These are phyloP conservation scores for Peniophora sp. DNA, from an alignment of 1,284 basidiomycete species.

Conservation along the genomic window DNA sequence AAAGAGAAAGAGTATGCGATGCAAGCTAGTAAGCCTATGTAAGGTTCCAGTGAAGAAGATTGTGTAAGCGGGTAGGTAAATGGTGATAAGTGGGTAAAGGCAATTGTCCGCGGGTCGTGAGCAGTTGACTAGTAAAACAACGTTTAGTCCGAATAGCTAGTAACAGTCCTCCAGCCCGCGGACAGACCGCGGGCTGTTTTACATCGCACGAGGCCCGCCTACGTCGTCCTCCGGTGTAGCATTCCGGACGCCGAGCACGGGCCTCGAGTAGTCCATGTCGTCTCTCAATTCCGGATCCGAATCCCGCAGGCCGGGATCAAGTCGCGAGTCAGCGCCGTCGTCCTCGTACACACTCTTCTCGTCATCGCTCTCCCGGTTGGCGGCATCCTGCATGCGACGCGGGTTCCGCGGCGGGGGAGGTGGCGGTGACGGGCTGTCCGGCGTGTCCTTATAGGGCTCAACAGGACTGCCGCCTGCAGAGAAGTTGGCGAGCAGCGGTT, in stretches of 20 bases:
- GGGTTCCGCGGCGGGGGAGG: conserved; percentile 40
- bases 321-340: conserved; percentile 29
- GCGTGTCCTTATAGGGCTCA: conserved; percentile 6
- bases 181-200: too few relatives aligned
- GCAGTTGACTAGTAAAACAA: too few relatives aligned
- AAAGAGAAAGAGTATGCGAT: too few relatives aligned
- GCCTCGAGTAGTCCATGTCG: conserved; percentile 49
- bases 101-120: too few relatives aligned
- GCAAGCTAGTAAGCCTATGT: too few relatives aligned
- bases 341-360: conserved; percentile 9
- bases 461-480: conserved; percentile 18
- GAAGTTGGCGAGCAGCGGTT: conserved; percentile 49
- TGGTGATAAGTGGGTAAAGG: too few relatives aligned
- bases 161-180: too few relatives aligned
- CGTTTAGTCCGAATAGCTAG: too few relatives aligned
- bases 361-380: conserved; percentile 13
- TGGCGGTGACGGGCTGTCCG: conserved; percentile 16
- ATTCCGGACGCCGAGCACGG: conserved; percentile 41
- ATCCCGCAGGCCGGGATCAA: conserved; percentile 37
- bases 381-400: conserved; percentile 7
- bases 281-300: conserved; percentile 31
- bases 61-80: too few relatives aligned
- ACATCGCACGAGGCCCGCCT: too few relatives aligned
- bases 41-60: too few relatives aligned
- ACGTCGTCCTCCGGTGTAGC: too few relatives aligned